phyloP scores from a whole-genome alignment of 805 yeast species.

The Yarrowia bubula region DNA sequence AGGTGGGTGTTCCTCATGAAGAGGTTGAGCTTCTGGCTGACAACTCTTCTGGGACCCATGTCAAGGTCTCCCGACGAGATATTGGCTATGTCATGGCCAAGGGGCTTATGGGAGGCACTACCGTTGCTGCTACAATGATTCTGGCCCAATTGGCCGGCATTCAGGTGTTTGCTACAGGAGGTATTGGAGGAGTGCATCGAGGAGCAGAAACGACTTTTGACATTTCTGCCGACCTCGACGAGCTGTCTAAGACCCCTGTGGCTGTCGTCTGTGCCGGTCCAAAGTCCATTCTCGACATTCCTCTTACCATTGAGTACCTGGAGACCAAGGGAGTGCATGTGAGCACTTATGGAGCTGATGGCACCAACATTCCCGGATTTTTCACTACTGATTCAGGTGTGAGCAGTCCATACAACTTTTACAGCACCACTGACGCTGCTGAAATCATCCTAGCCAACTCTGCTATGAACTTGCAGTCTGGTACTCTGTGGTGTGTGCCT shows the following conservation, averaged over 20 bases:
- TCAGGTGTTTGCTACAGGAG: conserved; percentile 87
- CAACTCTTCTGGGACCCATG: conserved; percentile 32
- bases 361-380: conserved; percentile 72
- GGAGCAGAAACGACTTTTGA: conserved; percentile 76
- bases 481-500: conserved; percentile 77
- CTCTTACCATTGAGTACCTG: conserved; percentile 75
- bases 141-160: conserved; percentile 73
- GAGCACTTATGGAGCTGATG: conserved; percentile 57
- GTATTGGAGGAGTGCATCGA: conserved; percentile 87
- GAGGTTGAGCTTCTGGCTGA: conserved; percentile 56
- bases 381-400: conserved; percentile 75
- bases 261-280: conserved; percentile 94
- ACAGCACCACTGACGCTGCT: conserved; percentile 60
- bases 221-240: conserved; percentile 83
- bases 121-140: conserved; percentile 87
- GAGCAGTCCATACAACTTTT: conserved; percentile 62
- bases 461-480: conserved; percentile 56
- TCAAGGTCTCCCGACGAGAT: conserved; percentile 79
- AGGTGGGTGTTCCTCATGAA: conserved; percentile 55
- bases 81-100: conserved; percentile 67
- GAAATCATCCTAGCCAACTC: conserved; percentile 49
- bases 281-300: conserved; percentile 77
- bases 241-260: conserved; percentile 76
- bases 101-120: conserved; percentile 76
- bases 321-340: conserved; percentile 92